Evolutionary conservation across 139 green algal species (phyloP).

Genomic region (Chlamydomonas sp.): DNA sequence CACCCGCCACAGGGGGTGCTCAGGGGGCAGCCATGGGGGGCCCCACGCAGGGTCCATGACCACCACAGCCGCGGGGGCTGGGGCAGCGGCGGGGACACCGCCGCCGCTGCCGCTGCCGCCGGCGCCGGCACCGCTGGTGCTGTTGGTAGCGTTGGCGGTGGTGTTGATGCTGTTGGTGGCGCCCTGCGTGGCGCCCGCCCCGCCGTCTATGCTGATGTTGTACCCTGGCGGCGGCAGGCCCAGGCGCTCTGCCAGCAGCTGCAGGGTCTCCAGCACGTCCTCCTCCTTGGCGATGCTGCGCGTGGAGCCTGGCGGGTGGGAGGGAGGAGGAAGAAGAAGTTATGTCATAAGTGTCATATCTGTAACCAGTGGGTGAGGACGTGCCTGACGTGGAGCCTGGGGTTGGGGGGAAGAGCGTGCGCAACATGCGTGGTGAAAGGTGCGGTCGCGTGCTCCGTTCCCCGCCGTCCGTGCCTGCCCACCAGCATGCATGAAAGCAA

Average conservation of each 20-base stretch:
- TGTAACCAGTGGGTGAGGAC: too few species aligned
- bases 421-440: too few species aligned
- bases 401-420: too few species aligned
- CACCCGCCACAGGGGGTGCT: constrained; percentile 67
- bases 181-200: background rate
- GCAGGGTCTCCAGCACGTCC: constrained; percentile 71
- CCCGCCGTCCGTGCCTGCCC: too few species aligned
- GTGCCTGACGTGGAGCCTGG: too few species aligned
- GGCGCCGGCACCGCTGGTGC: too few species aligned
- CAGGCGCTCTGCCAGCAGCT: constrained; percentile 59
- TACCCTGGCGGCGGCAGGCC: constrained; percentile 14
- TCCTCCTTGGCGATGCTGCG: constrained; percentile 53
- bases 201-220: background rate
- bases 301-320: constrained; percentile 27
- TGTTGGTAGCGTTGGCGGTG: too few species aligned
- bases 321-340: background rate
- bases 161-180: too few species aligned
- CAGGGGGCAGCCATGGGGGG: constrained; percentile 47
- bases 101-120: background rate
- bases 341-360: too few species aligned
- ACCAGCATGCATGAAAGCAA: too few species aligned
- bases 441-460: too few species aligned
- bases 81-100: too few species aligned
- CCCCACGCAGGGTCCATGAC: constrained; percentile 5
- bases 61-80: background rate